A percentile compares a stretch with the other conserved stretches of the same genome.
Evolutionary conservation across 805 yeast genomes (phyloP).

Genomic region (Sugiyamaella boreocaroliniensis): DNA sequence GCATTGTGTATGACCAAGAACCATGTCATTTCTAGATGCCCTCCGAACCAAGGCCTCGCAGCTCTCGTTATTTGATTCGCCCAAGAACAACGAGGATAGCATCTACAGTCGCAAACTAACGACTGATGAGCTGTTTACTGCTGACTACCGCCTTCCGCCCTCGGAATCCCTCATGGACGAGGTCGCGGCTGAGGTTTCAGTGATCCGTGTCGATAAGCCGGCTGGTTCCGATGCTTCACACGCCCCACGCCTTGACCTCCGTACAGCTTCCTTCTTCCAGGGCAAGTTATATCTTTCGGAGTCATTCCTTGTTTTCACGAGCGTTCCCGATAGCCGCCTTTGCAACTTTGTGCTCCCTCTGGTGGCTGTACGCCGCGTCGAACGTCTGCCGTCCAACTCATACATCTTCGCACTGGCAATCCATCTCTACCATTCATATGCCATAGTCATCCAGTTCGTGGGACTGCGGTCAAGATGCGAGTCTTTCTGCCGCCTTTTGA

Average conservation of each 20-base stretch:
- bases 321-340: slow-evolving; percentile 58
- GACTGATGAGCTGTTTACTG: slow-evolving; percentile 64
- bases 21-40: slow-evolving; percentile 42
- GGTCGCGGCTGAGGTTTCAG: slow-evolving; percentile 54
- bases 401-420: slow-evolving; percentile 75
- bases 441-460: slow-evolving; percentile 61
- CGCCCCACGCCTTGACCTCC: slow-evolving; percentile 5
- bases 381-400: slow-evolving; percentile 69
- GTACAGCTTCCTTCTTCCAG: slow-evolving; percentile 12
- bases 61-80: slow-evolving; percentile 36
- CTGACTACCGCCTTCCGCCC: slow-evolving; percentile 63
- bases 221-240: slow-evolving; percentile 5
- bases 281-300: slow-evolving; percentile 66
- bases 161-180: slow-evolving; percentile 61
- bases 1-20: not conserved
- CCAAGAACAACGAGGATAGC: slow-evolving; percentile 10
- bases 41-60: slow-evolving; percentile 43
- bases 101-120: slow-evolving; percentile 39
- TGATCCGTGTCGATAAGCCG: slow-evolving; percentile 24
- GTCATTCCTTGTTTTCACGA: slow-evolving; percentile 69
- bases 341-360: slow-evolving; percentile 68
- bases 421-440: slow-evolving; percentile 57
- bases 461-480: slow-evolving; percentile 78
- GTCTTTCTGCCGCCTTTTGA: slow-evolving; percentile 64
- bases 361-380: slow-evolving; percentile 75